Evolutionary conservation across 2,329 filamentous ascomycete genomes (phyloP).

Genomic region (Alternaria alternata): DNA sequence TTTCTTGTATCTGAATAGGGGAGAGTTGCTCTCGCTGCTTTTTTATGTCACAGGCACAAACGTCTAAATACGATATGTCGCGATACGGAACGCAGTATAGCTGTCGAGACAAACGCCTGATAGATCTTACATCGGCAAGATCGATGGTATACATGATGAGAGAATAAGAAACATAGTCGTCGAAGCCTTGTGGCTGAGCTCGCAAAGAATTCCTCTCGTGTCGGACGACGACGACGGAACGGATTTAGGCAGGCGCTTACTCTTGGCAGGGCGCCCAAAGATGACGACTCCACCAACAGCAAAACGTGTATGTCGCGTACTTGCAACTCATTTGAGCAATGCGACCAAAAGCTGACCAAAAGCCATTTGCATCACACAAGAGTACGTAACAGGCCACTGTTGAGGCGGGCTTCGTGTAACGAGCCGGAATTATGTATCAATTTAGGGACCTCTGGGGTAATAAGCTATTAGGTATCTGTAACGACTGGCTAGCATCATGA

Average conservation of each 20-base stretch:
- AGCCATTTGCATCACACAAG: background rate
- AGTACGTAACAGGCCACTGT: background rate
- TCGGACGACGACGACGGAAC: background rate
- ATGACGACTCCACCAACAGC: background rate
- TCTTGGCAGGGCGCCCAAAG: slow-evolving; percentile 1
- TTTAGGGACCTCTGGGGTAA: slow-evolving; percentile 1
- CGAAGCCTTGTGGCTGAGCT: slow-evolving; percentile 2
- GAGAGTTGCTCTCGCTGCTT: background rate
- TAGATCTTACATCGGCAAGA: background rate
- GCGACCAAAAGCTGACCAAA: background rate
- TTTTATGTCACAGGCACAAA: background rate
- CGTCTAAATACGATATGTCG: background rate
- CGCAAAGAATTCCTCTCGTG: background rate
- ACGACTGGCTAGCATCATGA: background rate
- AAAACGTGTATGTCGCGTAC: background rate
- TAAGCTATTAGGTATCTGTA: slow-evolving; percentile 10
- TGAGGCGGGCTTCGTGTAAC: background rate
- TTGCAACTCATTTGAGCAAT: background rate
- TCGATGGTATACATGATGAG: background rate
- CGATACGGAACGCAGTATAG: background rate
- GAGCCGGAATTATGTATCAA: slow-evolving; percentile 6
- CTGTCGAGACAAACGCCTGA: background rate
- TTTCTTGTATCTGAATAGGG: background rate
- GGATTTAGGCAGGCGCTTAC: background rate
- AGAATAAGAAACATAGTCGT: background rate